Base-by-base conservation (phyloP, 176 grass and related monocot genomes). In the Elaeis guineensis region DNA sequence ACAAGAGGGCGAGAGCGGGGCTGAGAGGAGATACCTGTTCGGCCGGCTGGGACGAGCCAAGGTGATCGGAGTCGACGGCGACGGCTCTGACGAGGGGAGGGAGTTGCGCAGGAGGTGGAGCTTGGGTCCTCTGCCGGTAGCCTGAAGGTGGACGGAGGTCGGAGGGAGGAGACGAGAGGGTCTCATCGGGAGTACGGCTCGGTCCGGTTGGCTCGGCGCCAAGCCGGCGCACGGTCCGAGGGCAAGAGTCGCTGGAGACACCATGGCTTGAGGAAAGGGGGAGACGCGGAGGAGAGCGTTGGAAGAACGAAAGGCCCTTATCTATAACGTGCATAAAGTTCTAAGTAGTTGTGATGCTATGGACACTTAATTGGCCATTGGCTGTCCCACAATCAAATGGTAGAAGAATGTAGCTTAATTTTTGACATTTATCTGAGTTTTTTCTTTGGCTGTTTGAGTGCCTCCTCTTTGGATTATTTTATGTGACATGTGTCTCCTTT, bases 191-290 rank as follows among this genome's bases (percentile, higher is more conserved):
- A 51, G 71, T 61, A 48, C 19, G 22, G 61, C 21, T 9, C 51
- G 16, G 15, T 59, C 59, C 21, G 64, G 4, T 32, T 63, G 75
- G 11, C 64, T 12, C 26, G 65, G 77, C 14, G 68, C 54, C 26
- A 72, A 68, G 21, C 54, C 54, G n/a, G 69, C 61, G 72, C 75
- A 63, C 50, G 80, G 86, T 25, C 86, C 53, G 58, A 96, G 75
- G 67, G 80, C 65, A 17, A 90, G 58, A 21, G 72, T 82, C 21
- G 78, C 80, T 1, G 80, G 78, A 85, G 83, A 78, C 83, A 72
- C 69, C 91, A 90, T 87, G 75, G 75, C 35, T 58, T 54, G 29
- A 17, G 20, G 32, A 12, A 39, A 3, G 17, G 11, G 25, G 30
- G 23, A 21, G 20, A 20, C 21, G 75, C 25, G 35, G 67, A 62